Conservation (phyloP, 768 basidiomycete species). For the Macrocybe gigantea region DNA sequence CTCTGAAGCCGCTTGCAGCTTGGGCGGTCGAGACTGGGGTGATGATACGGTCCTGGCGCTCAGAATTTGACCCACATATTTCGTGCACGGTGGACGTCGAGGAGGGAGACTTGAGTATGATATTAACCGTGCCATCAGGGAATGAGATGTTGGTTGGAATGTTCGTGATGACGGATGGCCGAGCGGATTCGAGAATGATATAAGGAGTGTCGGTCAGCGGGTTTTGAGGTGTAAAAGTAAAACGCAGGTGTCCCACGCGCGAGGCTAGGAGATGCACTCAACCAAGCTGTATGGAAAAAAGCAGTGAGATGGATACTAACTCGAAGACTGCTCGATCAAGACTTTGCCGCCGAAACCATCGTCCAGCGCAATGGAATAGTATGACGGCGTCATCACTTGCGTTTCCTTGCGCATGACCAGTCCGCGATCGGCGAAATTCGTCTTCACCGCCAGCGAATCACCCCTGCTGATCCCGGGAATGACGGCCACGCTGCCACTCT, state of each 20-base stretch:
- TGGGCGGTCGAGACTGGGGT: slow-evolving; percentile 41
- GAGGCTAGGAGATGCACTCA: slow-evolving; percentile 44
- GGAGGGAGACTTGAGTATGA: slow-evolving; percentile 21
- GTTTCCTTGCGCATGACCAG: slow-evolving; percentile 42
- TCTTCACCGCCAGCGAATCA: slow-evolving; percentile 25
- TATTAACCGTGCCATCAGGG: slow-evolving; percentile 44
- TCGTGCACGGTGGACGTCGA: slow-evolving; percentile 26
- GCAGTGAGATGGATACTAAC: slow-evolving; percentile 29
- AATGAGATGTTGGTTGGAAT: slow-evolving; percentile 41
- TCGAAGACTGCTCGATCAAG: slow-evolving; percentile 54
- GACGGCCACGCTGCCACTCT: slow-evolving; percentile 41
- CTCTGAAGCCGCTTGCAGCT: slow-evolving; percentile 35
- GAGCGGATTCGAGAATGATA: slow-evolving; percentile 61
- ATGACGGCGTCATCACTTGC: slow-evolving; percentile 51
- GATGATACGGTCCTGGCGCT: slow-evolving; percentile 69
- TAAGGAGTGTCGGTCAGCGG: slow-evolving; percentile 35
- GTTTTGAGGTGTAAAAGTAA: slow-evolving; percentile 42
- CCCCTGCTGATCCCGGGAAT: slow-evolving; percentile 28
- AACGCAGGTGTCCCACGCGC: slow-evolving; percentile 68
- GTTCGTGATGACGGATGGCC: slow-evolving; percentile 55
- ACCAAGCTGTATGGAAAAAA: neutral
- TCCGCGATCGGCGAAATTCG: slow-evolving; percentile 54
- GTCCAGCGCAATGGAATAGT: slow-evolving; percentile 52
- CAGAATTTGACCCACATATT: slow-evolving; percentile 60
- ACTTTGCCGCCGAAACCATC: slow-evolving; percentile 47